Evolutionary conservation across 2,329 filamentous ascomycete genomes (phyloP).

Genomic region (Ascochyta lentis): DNA sequence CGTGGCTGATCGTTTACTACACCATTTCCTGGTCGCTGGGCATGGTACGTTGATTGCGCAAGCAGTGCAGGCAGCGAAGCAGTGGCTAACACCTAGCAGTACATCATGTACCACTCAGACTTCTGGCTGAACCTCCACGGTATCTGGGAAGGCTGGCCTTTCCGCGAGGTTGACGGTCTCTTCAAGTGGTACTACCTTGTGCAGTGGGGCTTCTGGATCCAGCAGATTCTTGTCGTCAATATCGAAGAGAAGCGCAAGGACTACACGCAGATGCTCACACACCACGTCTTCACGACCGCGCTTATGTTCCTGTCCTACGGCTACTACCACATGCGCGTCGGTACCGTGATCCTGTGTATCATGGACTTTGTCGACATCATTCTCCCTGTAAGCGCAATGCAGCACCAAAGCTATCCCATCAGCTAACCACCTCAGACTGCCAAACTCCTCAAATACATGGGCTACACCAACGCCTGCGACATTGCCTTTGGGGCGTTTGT

Average conservation of each 20-base stretch:
- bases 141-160: conserved; percentile 86
- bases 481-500: conserved; percentile 85
- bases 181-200: conserved; percentile 90
- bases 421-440: conserved; percentile 66
- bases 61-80: not conserved
- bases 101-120: conserved; percentile 77
- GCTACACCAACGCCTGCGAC: conserved; percentile 78
- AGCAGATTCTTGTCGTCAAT: conserved; percentile 92
- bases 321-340: conserved; percentile 86
- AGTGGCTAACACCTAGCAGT: conserved; percentile 59
- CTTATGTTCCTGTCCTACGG: conserved; percentile 84
- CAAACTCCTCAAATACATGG: conserved; percentile 89
- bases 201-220: conserved; percentile 91
- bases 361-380: conserved; percentile 95
- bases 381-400: conserved; percentile 67
- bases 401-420: not conserved
- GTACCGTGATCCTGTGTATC: conserved; percentile 84
- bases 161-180: conserved; percentile 73
- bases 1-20: conserved; percentile 89
- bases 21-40: conserved; percentile 81
- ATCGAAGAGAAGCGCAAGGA: conserved; percentile 95
- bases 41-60: conserved; percentile 63
- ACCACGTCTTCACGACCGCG: conserved; percentile 87
- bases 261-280: conserved; percentile 92
- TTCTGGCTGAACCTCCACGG: conserved; percentile 79